Evolutionary conservation across 345 rosid species (phyloP), one percentile per base, ranked within the genome.

Genomic region (Boechera divaricarpa): DNA sequence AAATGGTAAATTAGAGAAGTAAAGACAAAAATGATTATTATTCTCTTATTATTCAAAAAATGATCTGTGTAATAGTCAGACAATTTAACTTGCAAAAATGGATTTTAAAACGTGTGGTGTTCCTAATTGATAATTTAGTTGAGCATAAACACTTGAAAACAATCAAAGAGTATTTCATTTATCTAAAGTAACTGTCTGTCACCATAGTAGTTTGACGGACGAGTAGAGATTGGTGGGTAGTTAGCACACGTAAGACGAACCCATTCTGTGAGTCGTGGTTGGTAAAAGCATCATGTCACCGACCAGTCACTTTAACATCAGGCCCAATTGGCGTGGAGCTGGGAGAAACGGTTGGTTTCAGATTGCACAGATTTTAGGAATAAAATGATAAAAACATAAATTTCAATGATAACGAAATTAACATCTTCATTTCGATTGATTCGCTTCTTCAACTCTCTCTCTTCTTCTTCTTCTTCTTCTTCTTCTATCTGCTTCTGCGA

Each of bases 261-360:
- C 49, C 33, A 2, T 5, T 24, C 4, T n/a, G 28, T 71, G 10
- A 36, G 42, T 41, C 64, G 47, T 11, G 63, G 53, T 59, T 28
- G 60, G 81, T 63, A 35, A 13, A 64, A 28, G 54, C 11, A 13
- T 60, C 26, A 13, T 9, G 13, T 78, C 70, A 78, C 82, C 70
- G 18, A 51, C 70, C 35, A 41, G 81, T 72, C 49, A 66, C 32
- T 77, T 62, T 66, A 69, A 65, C n/a, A n/a, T 31, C 16, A 69
- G 63, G 74, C 69, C 47, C 74, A 68, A 21, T 45, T n/a, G 6
- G 64, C 82, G 78, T 79, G 82, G 69, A 73, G 21, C 45, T 28
- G 60, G 59, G 10, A 59, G 55, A 33, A 56, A 72, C 77, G 73
- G 77, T 77, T 77, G 77, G 68, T 63, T 77, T 65, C 38, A 56